Percentiles rank a stretch among this genome's conserved stretches.
These are phyloP conservation scores for Talaromyces sp. DNA, from an alignment of 2,329 filamentous ascomycete genomes.

Conservation along the genomic window DNA sequence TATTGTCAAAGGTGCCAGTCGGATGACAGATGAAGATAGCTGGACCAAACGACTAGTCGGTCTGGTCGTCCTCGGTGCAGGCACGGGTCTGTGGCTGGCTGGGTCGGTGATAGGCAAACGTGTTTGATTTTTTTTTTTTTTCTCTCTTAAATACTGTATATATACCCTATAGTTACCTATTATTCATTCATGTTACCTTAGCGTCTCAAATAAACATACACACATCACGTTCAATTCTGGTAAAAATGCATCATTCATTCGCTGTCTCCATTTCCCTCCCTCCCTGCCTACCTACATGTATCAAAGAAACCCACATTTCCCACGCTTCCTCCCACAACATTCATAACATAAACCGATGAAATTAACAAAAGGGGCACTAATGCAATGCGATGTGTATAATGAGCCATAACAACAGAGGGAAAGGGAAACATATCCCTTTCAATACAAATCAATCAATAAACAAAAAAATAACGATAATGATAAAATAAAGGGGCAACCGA, in stretches of 20 bases:
- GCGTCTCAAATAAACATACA: background rate
- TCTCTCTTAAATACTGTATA: background rate
- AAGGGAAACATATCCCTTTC: background rate
- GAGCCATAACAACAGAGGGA: background rate
- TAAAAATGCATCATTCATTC: background rate
- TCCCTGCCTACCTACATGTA: background rate
- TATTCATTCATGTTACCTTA: background rate
- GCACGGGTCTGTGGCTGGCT: constrained; percentile 31
- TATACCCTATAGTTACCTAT: background rate
- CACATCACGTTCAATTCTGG: background rate
- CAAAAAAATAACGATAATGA: background rate
- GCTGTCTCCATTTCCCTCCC: background rate
- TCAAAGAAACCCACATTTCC: background rate
- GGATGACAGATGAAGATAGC: constrained; percentile 58
- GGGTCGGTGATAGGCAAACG: constrained; percentile 23
- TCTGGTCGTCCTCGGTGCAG: constrained; percentile 27
- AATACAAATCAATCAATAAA: background rate
- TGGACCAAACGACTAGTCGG: constrained; percentile 52
- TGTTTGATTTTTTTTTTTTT: background rate
- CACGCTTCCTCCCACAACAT: background rate
- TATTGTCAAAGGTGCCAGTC: constrained; percentile 40
- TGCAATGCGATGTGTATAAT: background rate
- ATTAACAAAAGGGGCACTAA: background rate
- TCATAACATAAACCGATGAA: background rate
- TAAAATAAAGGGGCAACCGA: background rate